phyloP scores from a whole-genome alignment of 1,284 basidiomycete species.

The Mycena citricolor region DNA sequence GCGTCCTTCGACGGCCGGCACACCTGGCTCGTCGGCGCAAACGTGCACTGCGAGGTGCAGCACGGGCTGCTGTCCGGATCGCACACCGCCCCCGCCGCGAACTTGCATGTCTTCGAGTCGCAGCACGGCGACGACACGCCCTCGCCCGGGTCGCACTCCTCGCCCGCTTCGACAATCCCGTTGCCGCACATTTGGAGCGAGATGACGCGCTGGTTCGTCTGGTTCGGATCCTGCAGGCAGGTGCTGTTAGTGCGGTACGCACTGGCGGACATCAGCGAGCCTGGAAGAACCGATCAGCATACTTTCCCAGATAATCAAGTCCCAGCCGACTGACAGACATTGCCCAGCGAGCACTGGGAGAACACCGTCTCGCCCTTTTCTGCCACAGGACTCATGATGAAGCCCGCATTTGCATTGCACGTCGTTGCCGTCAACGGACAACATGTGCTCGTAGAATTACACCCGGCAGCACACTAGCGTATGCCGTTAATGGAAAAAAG shows the following conservation, averaged over 20 bases:
- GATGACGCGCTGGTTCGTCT: slow-evolving; percentile 43
- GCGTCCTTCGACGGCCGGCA: slow-evolving; percentile 73
- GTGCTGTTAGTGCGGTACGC: slow-evolving; percentile 50
- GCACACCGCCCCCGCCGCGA: slow-evolving; percentile 71
- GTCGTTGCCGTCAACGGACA: slow-evolving; percentile 65
- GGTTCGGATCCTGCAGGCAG: slow-evolving; percentile 64
- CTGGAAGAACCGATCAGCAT: slow-evolving; percentile 35
- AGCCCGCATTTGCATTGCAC: slow-evolving; percentile 69
- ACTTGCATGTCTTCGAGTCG: slow-evolving; percentile 77
- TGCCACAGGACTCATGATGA: slow-evolving; percentile 83
- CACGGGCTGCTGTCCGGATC: slow-evolving; percentile 79
- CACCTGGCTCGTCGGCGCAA: slow-evolving; percentile 64
- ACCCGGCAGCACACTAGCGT: slow-evolving; percentile 67
- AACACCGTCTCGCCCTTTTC: slow-evolving; percentile 66
- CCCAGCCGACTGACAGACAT: slow-evolving; percentile 65
- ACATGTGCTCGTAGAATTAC: slow-evolving; percentile 57
- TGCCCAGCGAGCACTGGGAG: slow-evolving; percentile 82
- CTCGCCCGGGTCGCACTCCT: slow-evolving; percentile 87
- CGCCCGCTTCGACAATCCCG: slow-evolving; percentile 73
- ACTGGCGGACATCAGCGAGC: slow-evolving; percentile 57
- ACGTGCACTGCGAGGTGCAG: slow-evolving; percentile 72
- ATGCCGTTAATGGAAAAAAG: slow-evolving; percentile 8
- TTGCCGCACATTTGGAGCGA: slow-evolving; percentile 78
- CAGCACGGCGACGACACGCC: slow-evolving; percentile 71
- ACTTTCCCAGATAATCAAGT: background rate